Evolutionary conservation across 2,329 filamentous ascomycete species (phyloP), one percentile per base, ranked within the genome.

Genomic region (Ophiocordyceps camponoti-rufipedis): DNA sequence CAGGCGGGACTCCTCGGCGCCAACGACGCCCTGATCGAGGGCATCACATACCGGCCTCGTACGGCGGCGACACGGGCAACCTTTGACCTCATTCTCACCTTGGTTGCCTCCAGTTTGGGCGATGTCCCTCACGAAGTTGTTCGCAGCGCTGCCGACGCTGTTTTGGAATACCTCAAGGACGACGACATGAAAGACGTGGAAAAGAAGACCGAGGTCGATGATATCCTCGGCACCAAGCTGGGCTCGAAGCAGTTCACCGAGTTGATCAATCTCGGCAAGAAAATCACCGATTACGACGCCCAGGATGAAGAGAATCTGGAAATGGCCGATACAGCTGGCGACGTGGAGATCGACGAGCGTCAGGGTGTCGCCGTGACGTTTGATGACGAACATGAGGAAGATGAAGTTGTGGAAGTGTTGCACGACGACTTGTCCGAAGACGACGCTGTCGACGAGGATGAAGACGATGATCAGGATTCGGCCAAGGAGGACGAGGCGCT

Each of bases 341-440:
- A 77, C 49, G 82, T 75, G 29, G 88, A 95, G 59, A 76, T 95
- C 44, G 91, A 95, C 56, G 88, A 95, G 55, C 80, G 86, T 44
- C 87, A 98, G 62, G 91, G 91, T 70, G 91, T 98, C 42, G 91
- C 93, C 33, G 91, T 98, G 42, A 88, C 94, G 39, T 98, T 98
- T 59, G 89, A 94, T 51, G 86, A 93, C 49, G 83, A 87, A 19
- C 88, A 95, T 40, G 88, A 94, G 50, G 84, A 85, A 44, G 82
- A 82, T 40, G 80, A 75, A 11, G 75, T 87, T 53, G 76, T 87
- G 10, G 79, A 87, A 55, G 89, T 96, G 63, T 80, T 98, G 19
- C 80, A 85, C 50, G 91, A 96, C 50, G 85, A 88, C 53, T 81
- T 82, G 12, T 88, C 84, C 1, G 88, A 86, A 50, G 82, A 83